Evolutionary conservation across 1,284 basidiomycete genomes (phyloP), one percentile per base, ranked within the genome.

Genomic region (Marasmius oreades): DNA sequence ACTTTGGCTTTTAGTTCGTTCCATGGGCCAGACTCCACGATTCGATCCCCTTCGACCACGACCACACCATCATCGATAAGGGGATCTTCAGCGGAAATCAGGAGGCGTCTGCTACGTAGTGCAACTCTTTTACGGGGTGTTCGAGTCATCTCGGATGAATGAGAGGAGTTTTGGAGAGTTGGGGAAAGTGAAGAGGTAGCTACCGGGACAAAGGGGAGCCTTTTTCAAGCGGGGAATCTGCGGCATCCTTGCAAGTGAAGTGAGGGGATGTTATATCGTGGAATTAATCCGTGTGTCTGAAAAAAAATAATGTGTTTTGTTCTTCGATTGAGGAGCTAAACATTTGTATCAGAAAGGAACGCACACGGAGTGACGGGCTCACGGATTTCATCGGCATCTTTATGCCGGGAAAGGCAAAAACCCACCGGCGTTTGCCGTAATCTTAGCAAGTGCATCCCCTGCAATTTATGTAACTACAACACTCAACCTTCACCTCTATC

Each of bases 51-150:
- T 28, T 54, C n/a, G 10, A 57, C 52, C 12, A 59, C 33, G 23
- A 59, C 58, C 8, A 26, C 58, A n/a, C 58, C 58, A 34, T 59
- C 52, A 31, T 36, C 22, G 16, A 59, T 56, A 34, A 59, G 24
- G 16, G 52, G 55, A 7, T 55, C 51, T 1, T 39, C 20, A 22
- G 51, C 52, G 10, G 54, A 44, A 12, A 59, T 37, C 33, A 59
- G 52, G 23, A 59, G 55, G 14, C 58, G 57, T 33, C 23, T 36
- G 31, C 51, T 47, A 18, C 36, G 56, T 28, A 57, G 28, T n/a
- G 37, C 46, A 5, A 46, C 6, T 23, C 23, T 16, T 46, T 46
- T 28, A 16, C 12, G 24, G 31, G 10, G 39, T 7, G 8, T 42
- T 16, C 39, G 39, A 42, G 39, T 16, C 39, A 42, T 42, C 11